A percentile compares a stretch with the other conserved stretches of the same genome.
phyloP scores from a whole-genome alignment of 192 early-diverging fungal genomes.

The Backusella macrospora region DNA sequence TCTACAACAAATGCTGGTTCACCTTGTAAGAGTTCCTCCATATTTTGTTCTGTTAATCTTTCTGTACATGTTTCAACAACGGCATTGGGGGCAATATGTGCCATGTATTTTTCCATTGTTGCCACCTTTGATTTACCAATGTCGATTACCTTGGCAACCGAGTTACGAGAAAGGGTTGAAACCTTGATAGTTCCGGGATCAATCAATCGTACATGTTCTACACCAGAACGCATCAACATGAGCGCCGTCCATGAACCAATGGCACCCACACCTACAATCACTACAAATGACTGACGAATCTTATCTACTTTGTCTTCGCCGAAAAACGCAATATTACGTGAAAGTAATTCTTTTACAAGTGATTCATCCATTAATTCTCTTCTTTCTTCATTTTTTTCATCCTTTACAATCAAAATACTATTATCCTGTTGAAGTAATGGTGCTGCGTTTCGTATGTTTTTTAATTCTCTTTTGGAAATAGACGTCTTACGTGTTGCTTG shows the following conservation, averaged over 20 bases:
- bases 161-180: constrained; percentile 84
- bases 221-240: constrained; percentile 89
- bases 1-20: constrained; percentile 73
- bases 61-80: constrained; percentile 73
- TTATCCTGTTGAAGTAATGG: background rate
- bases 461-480: constrained; percentile 54
- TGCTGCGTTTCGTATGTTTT: constrained; percentile 24
- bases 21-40: constrained; percentile 64
- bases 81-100: constrained; percentile 76
- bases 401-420: background rate
- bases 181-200: constrained; percentile 93
- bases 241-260: constrained; percentile 88
- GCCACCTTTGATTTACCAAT: constrained; percentile 84
- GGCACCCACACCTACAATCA: constrained; percentile 93
- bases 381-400: background rate
- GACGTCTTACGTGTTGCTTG: constrained; percentile 42
- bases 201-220: constrained; percentile 82
- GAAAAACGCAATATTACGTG: constrained; percentile 89
- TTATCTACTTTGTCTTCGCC: constrained; percentile 78
- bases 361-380: constrained; percentile 52
- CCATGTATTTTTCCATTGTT: constrained; percentile 70
- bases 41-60: constrained; percentile 67
- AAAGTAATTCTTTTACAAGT: constrained; percentile 85
- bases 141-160: constrained; percentile 78
- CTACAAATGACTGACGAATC: constrained; percentile 77